These are phyloP conservation scores for Cicer arietinum DNA, from an alignment of 306 rosid species.

Conservation along the genomic window DNA sequence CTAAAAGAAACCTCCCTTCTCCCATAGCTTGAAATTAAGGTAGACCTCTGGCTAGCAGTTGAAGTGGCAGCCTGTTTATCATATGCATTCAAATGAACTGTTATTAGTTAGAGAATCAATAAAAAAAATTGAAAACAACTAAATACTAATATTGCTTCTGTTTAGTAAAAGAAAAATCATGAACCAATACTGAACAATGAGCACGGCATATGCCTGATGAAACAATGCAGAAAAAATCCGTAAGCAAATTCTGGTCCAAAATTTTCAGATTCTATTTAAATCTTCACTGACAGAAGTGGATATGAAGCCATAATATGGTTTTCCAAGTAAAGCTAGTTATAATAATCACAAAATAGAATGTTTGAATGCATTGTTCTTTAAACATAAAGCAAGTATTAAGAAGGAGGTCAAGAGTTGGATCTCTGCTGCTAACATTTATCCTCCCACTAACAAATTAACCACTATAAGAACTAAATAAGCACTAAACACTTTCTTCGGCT, in stretches of 20 bases:
- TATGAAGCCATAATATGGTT: neutral
- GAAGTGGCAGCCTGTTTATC: conserved; percentile 53
- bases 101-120: neutral
- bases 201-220: neutral
- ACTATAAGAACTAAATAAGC: neutral
- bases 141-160: neutral
- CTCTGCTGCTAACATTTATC: no score
- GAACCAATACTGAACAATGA: conserved; percentile 3
- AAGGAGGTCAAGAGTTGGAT: no score
- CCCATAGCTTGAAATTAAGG: conserved; percentile 51
- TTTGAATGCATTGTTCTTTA: neutral
- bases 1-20: conserved; percentile 53
- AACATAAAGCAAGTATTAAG: neutral
- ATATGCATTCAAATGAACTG: conserved; percentile 31
- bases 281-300: conserved; percentile 5
- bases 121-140: neutral
- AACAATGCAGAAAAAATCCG: neutral
- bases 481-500: neutral
- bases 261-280: conserved; percentile 11
- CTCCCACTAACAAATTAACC: no score
- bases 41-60: conserved; percentile 39
- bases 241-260: conserved; percentile 10
- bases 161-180: neutral
- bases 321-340: conserved; percentile 21
- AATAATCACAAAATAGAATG: neutral